Conservation (phyloP, 768 basidiomycete species). For the Mycena olivaceomarginata region DNA sequence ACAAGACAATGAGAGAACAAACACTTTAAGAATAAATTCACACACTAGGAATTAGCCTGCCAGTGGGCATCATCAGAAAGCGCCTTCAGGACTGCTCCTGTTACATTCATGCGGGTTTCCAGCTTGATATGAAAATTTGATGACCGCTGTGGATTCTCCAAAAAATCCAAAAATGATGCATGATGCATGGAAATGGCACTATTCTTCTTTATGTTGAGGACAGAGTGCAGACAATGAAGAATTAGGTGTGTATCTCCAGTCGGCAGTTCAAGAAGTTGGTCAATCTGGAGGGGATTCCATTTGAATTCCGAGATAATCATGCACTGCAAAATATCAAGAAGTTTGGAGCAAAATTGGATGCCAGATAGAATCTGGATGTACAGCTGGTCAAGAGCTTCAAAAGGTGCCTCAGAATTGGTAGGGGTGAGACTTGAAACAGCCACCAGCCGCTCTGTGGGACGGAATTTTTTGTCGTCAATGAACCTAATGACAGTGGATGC, state of each 20-base stretch:
- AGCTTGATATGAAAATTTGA: neutral
- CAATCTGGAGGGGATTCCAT: neutral
- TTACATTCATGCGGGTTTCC: neutral
- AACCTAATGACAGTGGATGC: neutral
- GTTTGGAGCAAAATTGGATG: neutral
- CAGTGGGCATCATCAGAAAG: neutral
- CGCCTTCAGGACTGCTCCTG: neutral
- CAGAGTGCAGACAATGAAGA: neutral
- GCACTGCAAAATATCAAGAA: neutral
- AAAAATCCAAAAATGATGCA: conserved; percentile 5
- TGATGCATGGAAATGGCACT: neutral
- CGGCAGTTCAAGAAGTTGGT: conserved; percentile 5
- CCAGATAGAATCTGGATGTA: neutral
- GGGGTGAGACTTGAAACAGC: neutral
- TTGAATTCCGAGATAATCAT: neutral
- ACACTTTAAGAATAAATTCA: neutral
- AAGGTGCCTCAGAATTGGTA: neutral
- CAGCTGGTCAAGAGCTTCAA: conserved; percentile 1
- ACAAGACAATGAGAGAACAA: neutral
- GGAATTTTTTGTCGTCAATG: neutral
- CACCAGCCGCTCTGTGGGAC: neutral
- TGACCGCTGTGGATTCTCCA: neutral
- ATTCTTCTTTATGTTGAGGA: neutral
- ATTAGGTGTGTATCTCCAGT: neutral
- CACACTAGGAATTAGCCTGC: neutral